Evolutionary conservation across 2,329 filamentous ascomycete species (phyloP).

Genomic region (Trichoderma endophyticum): DNA sequence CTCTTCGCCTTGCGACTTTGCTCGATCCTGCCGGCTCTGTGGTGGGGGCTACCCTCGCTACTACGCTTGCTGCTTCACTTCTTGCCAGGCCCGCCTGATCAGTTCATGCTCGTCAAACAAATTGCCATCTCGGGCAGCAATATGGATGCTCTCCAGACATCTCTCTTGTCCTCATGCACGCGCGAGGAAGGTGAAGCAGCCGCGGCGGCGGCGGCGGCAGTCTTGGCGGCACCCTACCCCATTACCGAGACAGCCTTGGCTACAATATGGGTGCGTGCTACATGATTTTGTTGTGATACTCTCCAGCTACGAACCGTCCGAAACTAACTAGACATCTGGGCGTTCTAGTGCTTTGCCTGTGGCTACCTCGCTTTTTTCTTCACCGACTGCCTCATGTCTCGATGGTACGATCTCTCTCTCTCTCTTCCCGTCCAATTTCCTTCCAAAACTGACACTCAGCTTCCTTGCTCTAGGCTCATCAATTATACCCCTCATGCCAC

Average conservation of each 20-base stretch:
- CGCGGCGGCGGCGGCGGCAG: background rate
- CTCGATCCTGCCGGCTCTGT: constrained; percentile 66
- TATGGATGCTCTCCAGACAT: background rate
- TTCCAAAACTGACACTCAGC: background rate
- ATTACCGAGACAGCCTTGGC: constrained; percentile 69
- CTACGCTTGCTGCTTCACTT: constrained; percentile 66
- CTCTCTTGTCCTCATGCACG: background rate
- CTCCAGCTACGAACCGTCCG: background rate
- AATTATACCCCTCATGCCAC: constrained; percentile 81
- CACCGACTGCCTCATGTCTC: constrained; percentile 79
- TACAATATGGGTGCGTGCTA: constrained; percentile 64
- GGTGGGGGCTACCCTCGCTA: constrained; percentile 67
- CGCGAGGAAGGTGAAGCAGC: background rate
- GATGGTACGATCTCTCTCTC: constrained; percentile 55
- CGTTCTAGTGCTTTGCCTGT: constrained; percentile 64
- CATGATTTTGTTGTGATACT: background rate
- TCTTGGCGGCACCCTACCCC: constrained; percentile 31
- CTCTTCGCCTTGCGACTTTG: constrained; percentile 70
- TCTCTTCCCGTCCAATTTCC: background rate
- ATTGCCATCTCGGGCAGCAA: constrained; percentile 7
- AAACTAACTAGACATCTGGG: background rate
- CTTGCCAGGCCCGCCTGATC: constrained; percentile 39
- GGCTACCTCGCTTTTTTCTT: constrained; percentile 81
- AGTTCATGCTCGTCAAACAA: constrained; percentile 29
- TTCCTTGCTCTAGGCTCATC: constrained; percentile 59